Percentiles rank a stretch among this genome's conserved stretches.
Evolutionary conservation across 768 basidiomycete genomes (phyloP).

Genomic region (Ramaria sp.): DNA sequence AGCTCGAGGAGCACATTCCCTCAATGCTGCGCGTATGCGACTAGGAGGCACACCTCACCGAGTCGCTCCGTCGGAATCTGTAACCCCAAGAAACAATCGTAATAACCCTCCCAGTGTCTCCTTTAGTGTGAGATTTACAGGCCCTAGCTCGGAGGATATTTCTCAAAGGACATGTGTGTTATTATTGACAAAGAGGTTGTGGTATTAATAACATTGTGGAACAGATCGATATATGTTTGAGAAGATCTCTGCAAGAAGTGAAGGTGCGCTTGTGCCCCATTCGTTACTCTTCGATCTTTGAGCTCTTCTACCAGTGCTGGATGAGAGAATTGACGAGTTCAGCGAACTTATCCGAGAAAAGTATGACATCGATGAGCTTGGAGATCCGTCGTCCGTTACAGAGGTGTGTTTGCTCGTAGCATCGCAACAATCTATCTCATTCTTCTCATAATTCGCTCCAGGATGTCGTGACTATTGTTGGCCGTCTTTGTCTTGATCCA

Average conservation of each 20-base stretch:
- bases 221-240: slow-evolving; percentile 92
- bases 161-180: slow-evolving; percentile 1
- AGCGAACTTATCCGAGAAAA: slow-evolving; percentile 60
- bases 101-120: neutral
- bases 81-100: neutral
- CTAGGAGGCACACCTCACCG: neutral
- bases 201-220: neutral
- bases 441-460: slow-evolving; percentile 16
- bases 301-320: slow-evolving; percentile 44
- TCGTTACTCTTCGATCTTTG: neutral
- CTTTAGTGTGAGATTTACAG: neutral
- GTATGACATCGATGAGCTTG: slow-evolving; percentile 64
- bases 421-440: neutral
- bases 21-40: neutral
- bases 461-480: slow-evolving; percentile 61
- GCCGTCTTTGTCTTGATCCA: slow-evolving; percentile 60
- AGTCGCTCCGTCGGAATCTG: neutral
- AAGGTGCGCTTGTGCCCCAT: slow-evolving; percentile 39
- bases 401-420: slow-evolving; percentile 27
- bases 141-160: neutral
- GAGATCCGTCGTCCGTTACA: slow-evolving; percentile 56
- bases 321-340: slow-evolving; percentile 80
- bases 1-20: neutral
- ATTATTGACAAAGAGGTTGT: slow-evolving; percentile 13
- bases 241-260: slow-evolving; percentile 72